phyloP scores from a whole-genome alignment of 768 basidiomycete species.

The Mycena olivaceomarginata region DNA sequence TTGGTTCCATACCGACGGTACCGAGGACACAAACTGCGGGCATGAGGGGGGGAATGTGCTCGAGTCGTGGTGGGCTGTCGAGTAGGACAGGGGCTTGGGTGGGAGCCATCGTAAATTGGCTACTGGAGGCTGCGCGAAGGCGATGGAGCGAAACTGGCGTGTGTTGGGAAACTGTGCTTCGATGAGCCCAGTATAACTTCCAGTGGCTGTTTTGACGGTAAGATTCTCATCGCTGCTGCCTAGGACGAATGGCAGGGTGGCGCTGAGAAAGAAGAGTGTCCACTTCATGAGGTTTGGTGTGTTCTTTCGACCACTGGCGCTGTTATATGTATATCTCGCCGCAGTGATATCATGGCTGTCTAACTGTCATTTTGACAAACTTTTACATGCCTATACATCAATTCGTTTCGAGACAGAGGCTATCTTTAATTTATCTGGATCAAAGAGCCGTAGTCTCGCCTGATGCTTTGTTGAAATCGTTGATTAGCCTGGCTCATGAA shows the following conservation, averaged over 20 bases:
- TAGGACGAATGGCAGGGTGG: background rate
- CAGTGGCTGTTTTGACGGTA: slow-evolving; percentile 19
- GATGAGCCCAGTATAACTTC: slow-evolving; percentile 24
- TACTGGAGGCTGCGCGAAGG: slow-evolving; percentile 38
- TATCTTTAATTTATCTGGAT: background rate
- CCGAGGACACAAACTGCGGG: slow-evolving; percentile 35
- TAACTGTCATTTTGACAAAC: background rate
- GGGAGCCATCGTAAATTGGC: slow-evolving; percentile 31
- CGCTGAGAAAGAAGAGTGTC: slow-evolving; percentile 7
- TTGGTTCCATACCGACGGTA: slow-evolving; percentile 33
- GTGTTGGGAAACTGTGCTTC: slow-evolving; percentile 25
- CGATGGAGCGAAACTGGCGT: slow-evolving; percentile 29
- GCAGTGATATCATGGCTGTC: background rate
- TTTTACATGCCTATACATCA: background rate
- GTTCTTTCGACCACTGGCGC: background rate
- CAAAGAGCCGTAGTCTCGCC: no score
- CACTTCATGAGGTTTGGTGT: slow-evolving; percentile 7
- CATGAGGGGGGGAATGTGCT: slow-evolving; percentile 31
- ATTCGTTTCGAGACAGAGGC: background rate
- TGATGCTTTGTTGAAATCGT: no score
- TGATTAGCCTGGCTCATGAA: background rate
- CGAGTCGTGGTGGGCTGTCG: slow-evolving; percentile 18
- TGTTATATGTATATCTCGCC: background rate
- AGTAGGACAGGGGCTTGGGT: slow-evolving; percentile 20
- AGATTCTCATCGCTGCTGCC: background rate